A percentile compares a stretch with the other conserved stretches of the same genome.
These are phyloP conservation scores for Moelleriella libera DNA, from an alignment of 2,329 filamentous ascomycete genomes.

Conservation along the genomic window DNA sequence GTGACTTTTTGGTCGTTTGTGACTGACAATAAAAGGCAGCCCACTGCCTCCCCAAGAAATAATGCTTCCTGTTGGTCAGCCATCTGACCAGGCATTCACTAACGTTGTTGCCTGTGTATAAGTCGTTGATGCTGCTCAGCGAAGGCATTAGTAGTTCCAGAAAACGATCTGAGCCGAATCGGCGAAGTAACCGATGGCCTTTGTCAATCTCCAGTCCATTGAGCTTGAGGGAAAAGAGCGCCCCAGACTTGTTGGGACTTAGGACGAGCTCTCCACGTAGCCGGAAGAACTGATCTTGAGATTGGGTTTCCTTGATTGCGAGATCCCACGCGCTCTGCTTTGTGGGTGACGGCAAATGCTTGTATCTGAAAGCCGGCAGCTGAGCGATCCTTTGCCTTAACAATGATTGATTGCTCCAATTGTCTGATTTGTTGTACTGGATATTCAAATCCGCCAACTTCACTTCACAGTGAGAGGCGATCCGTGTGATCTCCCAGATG, in stretches of 20 bases:
- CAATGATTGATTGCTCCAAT: slow-evolving; percentile 27
- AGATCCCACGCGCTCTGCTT: slow-evolving; percentile 29
- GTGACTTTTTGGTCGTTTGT: slow-evolving; percentile 13
- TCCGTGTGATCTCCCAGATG: slow-evolving; percentile 37
- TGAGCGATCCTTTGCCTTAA: slow-evolving; percentile 26
- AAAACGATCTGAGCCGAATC: slow-evolving; percentile 44
- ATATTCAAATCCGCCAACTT: slow-evolving; percentile 20
- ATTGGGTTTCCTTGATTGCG: slow-evolving; percentile 21
- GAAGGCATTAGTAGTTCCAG: slow-evolving; percentile 39
- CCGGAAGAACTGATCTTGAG: slow-evolving; percentile 21
- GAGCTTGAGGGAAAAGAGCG: slow-evolving; percentile 31
- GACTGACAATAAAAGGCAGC: slow-evolving; percentile 27
- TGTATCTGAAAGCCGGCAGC: slow-evolving; percentile 26
- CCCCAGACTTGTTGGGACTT: slow-evolving; percentile 17
- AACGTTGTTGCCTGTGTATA: slow-evolving; percentile 15
- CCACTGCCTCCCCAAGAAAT: slow-evolving; percentile 33
- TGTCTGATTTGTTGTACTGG: slow-evolving; percentile 16
- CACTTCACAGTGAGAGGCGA: slow-evolving; percentile 29
- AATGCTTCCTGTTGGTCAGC: slow-evolving; percentile 18
- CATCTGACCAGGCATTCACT: slow-evolving; percentile 15
- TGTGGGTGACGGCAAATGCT: slow-evolving; percentile 32
- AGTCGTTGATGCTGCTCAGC: slow-evolving; percentile 15
- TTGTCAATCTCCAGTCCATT: slow-evolving; percentile 32
- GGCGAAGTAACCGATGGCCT: slow-evolving; percentile 36
- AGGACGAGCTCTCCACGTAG: slow-evolving; percentile 28